Evolutionary conservation across 1,284 basidiomycete species (phyloP).

Genomic region (Boletus sp.): DNA sequence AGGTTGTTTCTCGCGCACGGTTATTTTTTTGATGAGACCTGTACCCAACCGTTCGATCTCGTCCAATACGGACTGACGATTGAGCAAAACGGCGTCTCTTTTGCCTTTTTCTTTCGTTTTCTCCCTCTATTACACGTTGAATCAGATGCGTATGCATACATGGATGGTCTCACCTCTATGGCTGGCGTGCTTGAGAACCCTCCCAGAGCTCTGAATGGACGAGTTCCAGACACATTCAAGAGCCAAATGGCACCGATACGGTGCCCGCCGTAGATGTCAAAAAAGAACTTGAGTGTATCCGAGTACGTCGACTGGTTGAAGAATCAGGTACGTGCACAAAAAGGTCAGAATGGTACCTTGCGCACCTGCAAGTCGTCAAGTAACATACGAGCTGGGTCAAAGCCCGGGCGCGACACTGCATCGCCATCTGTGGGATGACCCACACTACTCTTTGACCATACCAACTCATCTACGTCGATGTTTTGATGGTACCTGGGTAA

Average conservation of each 20-base stretch:
- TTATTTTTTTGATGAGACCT: conserved; percentile 60
- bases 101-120: conserved; percentile 43
- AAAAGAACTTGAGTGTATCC: conserved; percentile 82
- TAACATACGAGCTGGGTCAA: not conserved
- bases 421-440: not conserved
- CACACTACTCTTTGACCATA: not conserved
- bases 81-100: conserved; percentile 60
- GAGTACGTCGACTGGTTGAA: conserved; percentile 61
- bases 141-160: not conserved
- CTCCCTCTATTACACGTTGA: conserved; percentile 30
- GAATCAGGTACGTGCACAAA: not conserved
- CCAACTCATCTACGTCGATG: not conserved
- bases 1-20: conserved; percentile 19
- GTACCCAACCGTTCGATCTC: conserved; percentile 81
- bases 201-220: conserved; percentile 81
- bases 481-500: conserved; percentile 60
- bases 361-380: conserved; percentile 37
- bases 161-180: conserved; percentile 30
- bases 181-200: conserved; percentile 70
- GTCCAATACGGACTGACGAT: conserved; percentile 63
- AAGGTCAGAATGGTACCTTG: conserved; percentile 1
- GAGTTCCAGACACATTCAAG: conserved; percentile 50
- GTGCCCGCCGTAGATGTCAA: conserved; percentile 79
- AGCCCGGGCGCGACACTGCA: not conserved
- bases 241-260: conserved; percentile 88